Evolutionary conservation across 1,139 yeast species (phyloP).

Genomic region (Blastobotrys capitulatus): DNA sequence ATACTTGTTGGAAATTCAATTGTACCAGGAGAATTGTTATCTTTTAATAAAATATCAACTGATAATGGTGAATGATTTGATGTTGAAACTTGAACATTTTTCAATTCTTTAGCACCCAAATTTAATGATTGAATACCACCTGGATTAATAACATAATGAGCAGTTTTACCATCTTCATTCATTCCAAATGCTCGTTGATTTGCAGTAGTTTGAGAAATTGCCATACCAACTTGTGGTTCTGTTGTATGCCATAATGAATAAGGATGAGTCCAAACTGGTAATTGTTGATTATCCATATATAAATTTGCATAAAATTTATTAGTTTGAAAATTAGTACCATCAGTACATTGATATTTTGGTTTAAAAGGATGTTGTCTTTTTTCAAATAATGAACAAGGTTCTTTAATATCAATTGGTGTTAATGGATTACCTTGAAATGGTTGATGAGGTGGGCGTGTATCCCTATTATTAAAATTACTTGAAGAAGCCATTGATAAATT

Average conservation of each 20-base stretch:
- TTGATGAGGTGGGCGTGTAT: background rate
- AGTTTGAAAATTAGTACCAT: constrained; percentile 43
- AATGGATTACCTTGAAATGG: constrained; percentile 3
- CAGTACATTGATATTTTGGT: constrained; percentile 35
- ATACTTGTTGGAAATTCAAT: constrained; percentile 44
- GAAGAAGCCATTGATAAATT: background rate
- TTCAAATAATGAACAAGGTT: constrained; percentile 36
- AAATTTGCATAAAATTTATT: constrained; percentile 82
- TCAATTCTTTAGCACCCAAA: constrained; percentile 30
- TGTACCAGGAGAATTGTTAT: constrained; percentile 45
- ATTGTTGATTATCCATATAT: constrained; percentile 56
- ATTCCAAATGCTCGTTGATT: constrained; percentile 37
- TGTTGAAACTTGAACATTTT: constrained; percentile 20
- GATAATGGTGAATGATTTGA: constrained; percentile 37
- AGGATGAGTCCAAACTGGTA: constrained; percentile 76
- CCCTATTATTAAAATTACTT: too few relatives aligned
- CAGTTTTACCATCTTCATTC: constrained; percentile 18
- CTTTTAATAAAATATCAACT: constrained; percentile 42
- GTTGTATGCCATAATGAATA: constrained; percentile 61
- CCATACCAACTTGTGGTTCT: constrained; percentile 23
- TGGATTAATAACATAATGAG: constrained; percentile 35
- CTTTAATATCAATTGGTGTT: constrained; percentile 2
- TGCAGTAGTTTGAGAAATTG: constrained; percentile 9
- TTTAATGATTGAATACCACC: constrained; percentile 34
- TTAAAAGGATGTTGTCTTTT: constrained; percentile 42